phyloP scores from a whole-genome alignment of 768 basidiomycete species.

The Multifurca ochricompacta region DNA sequence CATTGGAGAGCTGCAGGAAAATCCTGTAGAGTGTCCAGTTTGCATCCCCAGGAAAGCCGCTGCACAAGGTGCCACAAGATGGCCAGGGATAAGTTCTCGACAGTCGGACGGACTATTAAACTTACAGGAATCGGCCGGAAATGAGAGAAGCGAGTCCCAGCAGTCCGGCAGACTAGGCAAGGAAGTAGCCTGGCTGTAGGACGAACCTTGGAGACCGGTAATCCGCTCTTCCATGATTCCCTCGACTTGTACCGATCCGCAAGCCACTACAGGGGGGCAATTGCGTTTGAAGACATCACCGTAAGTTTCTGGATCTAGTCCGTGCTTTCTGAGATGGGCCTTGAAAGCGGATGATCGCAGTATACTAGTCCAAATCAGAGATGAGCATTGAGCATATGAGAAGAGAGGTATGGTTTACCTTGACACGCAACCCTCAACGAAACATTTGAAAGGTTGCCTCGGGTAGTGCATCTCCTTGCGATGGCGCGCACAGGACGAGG shows the following conservation, averaged over 20 bases:
- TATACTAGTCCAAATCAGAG: slow-evolving; percentile 37
- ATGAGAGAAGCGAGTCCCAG: not conserved
- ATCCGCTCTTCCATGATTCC: not conserved
- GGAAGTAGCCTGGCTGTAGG: not conserved
- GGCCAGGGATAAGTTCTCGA: not conserved
- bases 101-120: not conserved
- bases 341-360: slow-evolving; percentile 55
- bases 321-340: slow-evolving; percentile 45
- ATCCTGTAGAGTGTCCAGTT: not conserved
- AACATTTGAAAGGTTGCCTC: slow-evolving; percentile 15
- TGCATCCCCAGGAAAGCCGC: not conserved
- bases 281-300: slow-evolving; percentile 4
- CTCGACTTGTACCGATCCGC: not conserved
- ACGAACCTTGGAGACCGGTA: not conserved
- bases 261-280: not conserved
- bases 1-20: not conserved
- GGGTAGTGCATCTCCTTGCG: slow-evolving; percentile 48
- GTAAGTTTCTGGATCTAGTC: slow-evolving; percentile 24
- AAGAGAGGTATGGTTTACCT: slow-evolving; percentile 25
- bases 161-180: not conserved
- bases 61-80: not conserved
- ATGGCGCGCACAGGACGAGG: slow-evolving; percentile 62
- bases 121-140: not conserved
- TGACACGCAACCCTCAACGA: slow-evolving; percentile 9
- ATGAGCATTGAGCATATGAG: not conserved